These are phyloP conservation scores for Kodamaea nitidulidarum DNA, from an alignment of 805 yeast species.

Conservation along the genomic window DNA sequence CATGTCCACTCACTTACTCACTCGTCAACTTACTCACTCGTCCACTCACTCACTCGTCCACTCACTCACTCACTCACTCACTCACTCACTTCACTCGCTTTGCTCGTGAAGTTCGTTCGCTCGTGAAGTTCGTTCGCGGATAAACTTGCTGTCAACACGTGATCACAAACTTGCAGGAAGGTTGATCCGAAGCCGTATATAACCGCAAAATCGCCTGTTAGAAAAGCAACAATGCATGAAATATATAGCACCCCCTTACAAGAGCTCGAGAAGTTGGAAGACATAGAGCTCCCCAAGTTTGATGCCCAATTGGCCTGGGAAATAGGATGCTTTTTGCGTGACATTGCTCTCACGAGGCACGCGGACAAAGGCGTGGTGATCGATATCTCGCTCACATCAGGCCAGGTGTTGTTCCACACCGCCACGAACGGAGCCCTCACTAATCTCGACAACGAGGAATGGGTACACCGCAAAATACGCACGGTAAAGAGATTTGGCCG, in stretches of 20 bases:
- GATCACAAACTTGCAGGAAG: background rate
- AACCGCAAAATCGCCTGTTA: background rate
- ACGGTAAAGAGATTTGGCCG: constrained; percentile 46
- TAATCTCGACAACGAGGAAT: constrained; percentile 48
- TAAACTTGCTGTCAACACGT: background rate
- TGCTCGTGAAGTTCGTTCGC: too few relatives aligned
- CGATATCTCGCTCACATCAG: constrained; percentile 44
- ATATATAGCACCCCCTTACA: constrained; percentile 14
- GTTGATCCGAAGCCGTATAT: constrained; percentile 4
- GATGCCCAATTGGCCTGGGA: constrained; percentile 41
- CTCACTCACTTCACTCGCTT: too few relatives aligned
- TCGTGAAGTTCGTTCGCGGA: too few relatives aligned
- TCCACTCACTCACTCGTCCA: too few relatives aligned
- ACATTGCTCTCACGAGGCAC: constrained; percentile 24
- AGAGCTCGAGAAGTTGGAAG: constrained; percentile 22
- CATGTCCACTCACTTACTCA: too few relatives aligned
- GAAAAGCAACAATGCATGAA: constrained; percentile 5
- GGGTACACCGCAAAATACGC: constrained; percentile 49
- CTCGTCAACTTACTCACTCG: too few relatives aligned
- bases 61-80: too few relatives aligned
- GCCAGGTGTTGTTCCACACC: constrained; percentile 46
- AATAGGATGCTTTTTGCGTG: constrained; percentile 41
- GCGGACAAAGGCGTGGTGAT: constrained; percentile 39
- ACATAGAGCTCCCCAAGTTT: constrained; percentile 22
- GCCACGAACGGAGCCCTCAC: constrained; percentile 31